Conservation (phyloP, 176 grass and related monocot species). For the Chrysopogon serrulatus region DNA sequence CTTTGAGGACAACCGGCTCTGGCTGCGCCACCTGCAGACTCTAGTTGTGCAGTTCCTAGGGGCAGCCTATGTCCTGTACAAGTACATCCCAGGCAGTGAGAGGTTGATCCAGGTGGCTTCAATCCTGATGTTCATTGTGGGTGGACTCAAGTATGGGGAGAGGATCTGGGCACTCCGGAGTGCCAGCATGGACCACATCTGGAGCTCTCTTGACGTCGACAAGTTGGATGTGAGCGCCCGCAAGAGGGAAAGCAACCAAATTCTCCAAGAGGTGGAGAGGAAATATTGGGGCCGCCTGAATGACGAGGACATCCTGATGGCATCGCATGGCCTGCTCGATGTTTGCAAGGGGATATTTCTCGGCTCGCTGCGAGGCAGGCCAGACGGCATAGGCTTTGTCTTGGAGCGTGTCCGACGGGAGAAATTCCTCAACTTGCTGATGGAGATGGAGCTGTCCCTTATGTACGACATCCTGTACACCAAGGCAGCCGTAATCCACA, state of each 20-base stretch:
- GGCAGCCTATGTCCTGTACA: background rate
- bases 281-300: background rate
- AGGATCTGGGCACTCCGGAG: background rate
- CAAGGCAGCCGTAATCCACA: background rate
- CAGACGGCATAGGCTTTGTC: too few relatives aligned
- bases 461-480: background rate
- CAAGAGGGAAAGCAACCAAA: background rate
- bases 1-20: background rate
- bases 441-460: conserved; percentile 1
- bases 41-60: background rate
- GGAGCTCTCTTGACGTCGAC: background rate
- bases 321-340: background rate
- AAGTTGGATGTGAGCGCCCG: background rate
- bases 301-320: background rate
- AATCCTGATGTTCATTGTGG: background rate
- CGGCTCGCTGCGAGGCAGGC: background rate
- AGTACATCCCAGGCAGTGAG: background rate
- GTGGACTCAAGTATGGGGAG: background rate
- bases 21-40: background rate
- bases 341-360: background rate
- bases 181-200: conserved; percentile 15
- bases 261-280: background rate
- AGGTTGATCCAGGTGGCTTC: background rate
- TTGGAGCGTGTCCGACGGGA: too few relatives aligned
- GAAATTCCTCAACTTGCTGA: background rate